phyloP scores from a whole-genome alignment of 129 eudicot species.

The sunflower (Helianthus annuus) region HanXRQr2.0-SUNRISE NC_035438.2:106370473-106370972 shows the following conservation, averaged over 20 bases:
- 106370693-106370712: too few species aligned
- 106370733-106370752: background rate
- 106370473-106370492: background rate
- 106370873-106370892: too few species aligned
- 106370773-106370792: background rate
- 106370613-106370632: background rate
- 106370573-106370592: background rate
- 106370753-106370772: background rate
- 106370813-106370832: background rate
- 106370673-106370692: background rate
- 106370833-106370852: too few species aligned
- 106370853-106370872: too few species aligned
- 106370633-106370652: conserved; percentile 2
- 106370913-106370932: conserved; percentile 65
- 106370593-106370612: too few species aligned
- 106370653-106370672: background rate
- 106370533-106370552: background rate
- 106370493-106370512: background rate
- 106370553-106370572: background rate
- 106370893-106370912: conserved; percentile 38
- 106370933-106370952: conserved; percentile 59
- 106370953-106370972: conserved; percentile 52
- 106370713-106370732: background rate
- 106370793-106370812: background rate
- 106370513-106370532: too few species aligned